Percentiles rank a stretch among this genome's conserved stretches.
Evolutionary conservation across 2,329 filamentous ascomycete genomes (phyloP).

Genomic region (Pseudogymnoascus sp.): DNA sequence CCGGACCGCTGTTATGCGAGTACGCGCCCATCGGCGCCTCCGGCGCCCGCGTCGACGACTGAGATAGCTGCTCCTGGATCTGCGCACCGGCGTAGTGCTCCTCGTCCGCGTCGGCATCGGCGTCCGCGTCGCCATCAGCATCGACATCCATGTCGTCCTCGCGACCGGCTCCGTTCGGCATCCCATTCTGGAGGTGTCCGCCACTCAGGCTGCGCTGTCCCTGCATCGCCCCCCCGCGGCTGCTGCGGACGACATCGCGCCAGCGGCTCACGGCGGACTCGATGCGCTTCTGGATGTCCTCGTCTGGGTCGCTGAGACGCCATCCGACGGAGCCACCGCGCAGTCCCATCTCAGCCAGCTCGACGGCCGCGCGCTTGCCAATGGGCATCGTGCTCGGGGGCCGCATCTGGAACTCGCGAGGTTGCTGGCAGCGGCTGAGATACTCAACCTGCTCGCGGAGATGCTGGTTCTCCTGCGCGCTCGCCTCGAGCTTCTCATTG

Average conservation of each 20-base stretch:
- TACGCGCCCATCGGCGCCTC: conserved; percentile 11
- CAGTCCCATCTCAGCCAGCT: conserved; percentile 39
- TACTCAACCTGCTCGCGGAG: conserved; percentile 52
- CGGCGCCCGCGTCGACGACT: neutral
- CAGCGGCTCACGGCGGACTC: conserved; percentile 51
- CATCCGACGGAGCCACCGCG: conserved; percentile 37
- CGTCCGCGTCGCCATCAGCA: conserved; percentile 16
- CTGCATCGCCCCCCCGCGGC: conserved; percentile 40
- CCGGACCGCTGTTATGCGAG: neutral
- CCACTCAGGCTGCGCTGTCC: conserved; percentile 40
- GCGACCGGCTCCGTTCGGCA: conserved; percentile 28
- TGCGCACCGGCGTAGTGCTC: neutral
- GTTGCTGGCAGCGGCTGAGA: conserved; percentile 49
- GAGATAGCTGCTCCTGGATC: neutral
- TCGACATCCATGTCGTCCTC: conserved; percentile 13
- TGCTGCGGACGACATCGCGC: conserved; percentile 51
- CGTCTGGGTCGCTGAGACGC: conserved; percentile 41
- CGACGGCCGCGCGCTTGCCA: conserved; percentile 39
- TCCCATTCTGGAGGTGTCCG: conserved; percentile 22
- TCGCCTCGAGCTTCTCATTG: conserved; percentile 38
- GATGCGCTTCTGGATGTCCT: conserved; percentile 44
- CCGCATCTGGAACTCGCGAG: conserved; percentile 48
- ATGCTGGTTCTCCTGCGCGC: conserved; percentile 45
- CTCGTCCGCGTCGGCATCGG: neutral
- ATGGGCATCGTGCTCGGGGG: conserved; percentile 45